These are phyloP conservation scores for Podila epicladia DNA, from an alignment of 192 early-diverging fungal genomes.

Conservation along the genomic window DNA sequence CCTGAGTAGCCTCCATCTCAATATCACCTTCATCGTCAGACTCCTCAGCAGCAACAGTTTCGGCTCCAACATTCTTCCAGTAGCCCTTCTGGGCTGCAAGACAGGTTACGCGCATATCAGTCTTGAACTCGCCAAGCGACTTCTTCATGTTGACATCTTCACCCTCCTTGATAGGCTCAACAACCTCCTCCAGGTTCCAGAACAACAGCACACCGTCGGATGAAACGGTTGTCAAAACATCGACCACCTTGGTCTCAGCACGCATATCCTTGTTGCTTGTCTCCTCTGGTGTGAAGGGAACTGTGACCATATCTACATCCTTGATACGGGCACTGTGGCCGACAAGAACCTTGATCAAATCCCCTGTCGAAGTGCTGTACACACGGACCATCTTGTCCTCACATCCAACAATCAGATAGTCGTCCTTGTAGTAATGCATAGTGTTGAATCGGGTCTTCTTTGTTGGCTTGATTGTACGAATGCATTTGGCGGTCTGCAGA, in stretches of 20 bases:
- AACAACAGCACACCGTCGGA: slow-evolving; percentile 78
- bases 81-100: slow-evolving; percentile 38
- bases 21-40: slow-evolving; percentile 17
- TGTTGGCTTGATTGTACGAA: slow-evolving; percentile 40
- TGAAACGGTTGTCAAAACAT: slow-evolving; percentile 58
- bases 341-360: slow-evolving; percentile 53
- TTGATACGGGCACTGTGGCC: slow-evolving; percentile 62
- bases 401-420: slow-evolving; percentile 65
- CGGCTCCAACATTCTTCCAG: slow-evolving; percentile 40
- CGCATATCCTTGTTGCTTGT: slow-evolving; percentile 46
- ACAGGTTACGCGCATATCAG: slow-evolving; percentile 47
- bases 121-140: slow-evolving; percentile 42
- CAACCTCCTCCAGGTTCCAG: slow-evolving; percentile 68
- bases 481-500: slow-evolving; percentile 40
- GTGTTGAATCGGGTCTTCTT: slow-evolving; percentile 40
- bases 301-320: slow-evolving; percentile 55
- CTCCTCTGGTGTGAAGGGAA: slow-evolving; percentile 42
- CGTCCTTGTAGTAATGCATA: slow-evolving; percentile 48
- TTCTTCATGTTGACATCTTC: slow-evolving; percentile 53
- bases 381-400: slow-evolving; percentile 69
- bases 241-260: slow-evolving; percentile 22
- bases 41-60: background rate
- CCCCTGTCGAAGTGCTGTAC: slow-evolving; percentile 56
- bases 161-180: slow-evolving; percentile 13
- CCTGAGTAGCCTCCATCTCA: slow-evolving; percentile 2